A percentile compares a stretch with the other conserved stretches of the same genome.
These are phyloP conservation scores for Chalciporus sp. DNA, from an alignment of 1,284 basidiomycete genomes.

Conservation along the genomic window DNA sequence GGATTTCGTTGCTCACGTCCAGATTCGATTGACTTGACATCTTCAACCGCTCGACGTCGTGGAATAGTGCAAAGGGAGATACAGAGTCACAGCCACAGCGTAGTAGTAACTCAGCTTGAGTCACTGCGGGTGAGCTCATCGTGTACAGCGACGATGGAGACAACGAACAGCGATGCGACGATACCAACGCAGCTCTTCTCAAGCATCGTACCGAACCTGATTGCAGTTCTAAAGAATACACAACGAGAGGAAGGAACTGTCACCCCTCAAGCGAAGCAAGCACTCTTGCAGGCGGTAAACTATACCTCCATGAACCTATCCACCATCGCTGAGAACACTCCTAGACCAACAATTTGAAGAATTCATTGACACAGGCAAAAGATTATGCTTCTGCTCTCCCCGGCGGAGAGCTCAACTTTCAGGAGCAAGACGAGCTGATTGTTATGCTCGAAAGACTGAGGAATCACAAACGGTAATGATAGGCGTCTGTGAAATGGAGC, in stretches of 20 bases:
- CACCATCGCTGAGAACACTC: not conserved
- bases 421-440: constrained; percentile 68
- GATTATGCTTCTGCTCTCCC: constrained; percentile 56
- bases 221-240: constrained; percentile 54
- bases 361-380: constrained; percentile 54
- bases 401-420: constrained; percentile 64
- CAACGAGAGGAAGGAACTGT: constrained; percentile 53
- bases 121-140: not conserved
- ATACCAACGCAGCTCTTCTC: constrained; percentile 45
- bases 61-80: not conserved
- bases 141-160: constrained; percentile 9
- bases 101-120: too few relatives aligned
- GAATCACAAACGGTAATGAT: constrained; percentile 57
- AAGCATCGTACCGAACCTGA: constrained; percentile 54
- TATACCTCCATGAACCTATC: not conserved
- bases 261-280: constrained; percentile 59
- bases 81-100: constrained; percentile 23
- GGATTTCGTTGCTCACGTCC: constrained; percentile 24
- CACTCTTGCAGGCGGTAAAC: constrained; percentile 60
- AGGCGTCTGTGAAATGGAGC: not conserved
- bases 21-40: constrained; percentile 35
- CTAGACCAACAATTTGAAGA: constrained; percentile 70
- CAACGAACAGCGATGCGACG: not conserved
- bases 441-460: constrained; percentile 59
- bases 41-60: not conserved